Percentiles rank a stretch among this genome's conserved stretches.
Evolutionary conservation across 768 basidiomycete genomes (phyloP).

Genomic region (Podaxis pistillaris): DNA sequence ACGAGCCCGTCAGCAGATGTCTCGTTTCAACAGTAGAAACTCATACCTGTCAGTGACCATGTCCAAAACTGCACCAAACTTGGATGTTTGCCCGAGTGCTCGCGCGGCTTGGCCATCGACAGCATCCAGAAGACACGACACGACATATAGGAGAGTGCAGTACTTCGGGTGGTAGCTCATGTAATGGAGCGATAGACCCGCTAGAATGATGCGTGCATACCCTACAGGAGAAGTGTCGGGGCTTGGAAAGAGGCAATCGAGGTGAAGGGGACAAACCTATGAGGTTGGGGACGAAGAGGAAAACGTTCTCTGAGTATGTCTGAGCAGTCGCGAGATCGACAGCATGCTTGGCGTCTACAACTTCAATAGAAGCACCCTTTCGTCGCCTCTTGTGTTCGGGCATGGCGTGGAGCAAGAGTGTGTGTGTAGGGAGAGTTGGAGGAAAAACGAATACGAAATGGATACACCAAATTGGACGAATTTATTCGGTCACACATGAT

Average conservation of each 20-base stretch:
- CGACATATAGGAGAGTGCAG: slow-evolving; percentile 83
- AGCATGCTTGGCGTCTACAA: slow-evolving; percentile 82
- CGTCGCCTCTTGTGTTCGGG: slow-evolving; percentile 35
- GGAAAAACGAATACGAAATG: background rate
- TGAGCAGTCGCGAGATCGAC: slow-evolving; percentile 87
- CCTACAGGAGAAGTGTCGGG: slow-evolving; percentile 44
- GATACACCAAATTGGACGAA: background rate
- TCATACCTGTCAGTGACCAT: slow-evolving; percentile 98
- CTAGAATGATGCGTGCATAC: slow-evolving; percentile 88
- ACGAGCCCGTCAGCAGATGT: slow-evolving; percentile 6
- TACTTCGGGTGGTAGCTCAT: slow-evolving; percentile 96
- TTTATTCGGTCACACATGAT: slow-evolving; percentile 8
- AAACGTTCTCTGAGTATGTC: slow-evolving; percentile 91
- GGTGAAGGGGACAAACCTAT: slow-evolving; percentile 61
- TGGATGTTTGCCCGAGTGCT: slow-evolving; percentile 84
- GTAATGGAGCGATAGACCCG: slow-evolving; percentile 82
- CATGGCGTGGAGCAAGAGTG: slow-evolving; percentile 23
- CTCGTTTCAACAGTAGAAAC: slow-evolving; percentile 3
- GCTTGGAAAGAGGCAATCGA: slow-evolving; percentile 14
- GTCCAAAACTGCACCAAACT: slow-evolving; percentile 96
- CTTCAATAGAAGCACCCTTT: slow-evolving; percentile 57
- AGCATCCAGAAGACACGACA: slow-evolving; percentile 93
- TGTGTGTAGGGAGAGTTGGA: slow-evolving; percentile 11
- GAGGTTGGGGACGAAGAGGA: slow-evolving; percentile 94
- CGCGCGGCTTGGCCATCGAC: slow-evolving; percentile 94